Evolutionary conservation across 192 early-diverging fungal genomes (phyloP).

Genomic region (Backusella liffmaniae): DNA sequence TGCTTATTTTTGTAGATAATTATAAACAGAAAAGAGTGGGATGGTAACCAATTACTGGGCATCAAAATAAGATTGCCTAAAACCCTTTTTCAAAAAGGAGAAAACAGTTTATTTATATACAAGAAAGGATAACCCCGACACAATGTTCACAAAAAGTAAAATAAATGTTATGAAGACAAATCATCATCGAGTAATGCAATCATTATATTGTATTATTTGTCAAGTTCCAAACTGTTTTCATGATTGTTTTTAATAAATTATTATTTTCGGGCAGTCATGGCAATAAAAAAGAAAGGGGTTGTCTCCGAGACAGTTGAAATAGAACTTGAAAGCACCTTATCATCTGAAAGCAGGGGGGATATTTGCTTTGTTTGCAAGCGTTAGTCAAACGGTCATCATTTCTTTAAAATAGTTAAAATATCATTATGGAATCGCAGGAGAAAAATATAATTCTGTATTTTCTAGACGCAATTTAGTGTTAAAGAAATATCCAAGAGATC

Average conservation of each 20-base stretch:
- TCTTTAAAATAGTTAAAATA: neutral
- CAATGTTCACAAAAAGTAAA: neutral
- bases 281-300: neutral
- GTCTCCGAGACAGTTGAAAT: neutral
- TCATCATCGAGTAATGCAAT: neutral
- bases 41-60: neutral
- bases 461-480: neutral
- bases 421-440: neutral
- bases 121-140: neutral
- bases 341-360: neutral
- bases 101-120: neutral
- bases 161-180: neutral
- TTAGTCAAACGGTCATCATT: neutral
- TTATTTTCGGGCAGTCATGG: neutral
- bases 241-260: neutral
- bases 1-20: neutral
- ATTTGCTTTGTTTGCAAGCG: neutral
- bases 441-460: neutral
- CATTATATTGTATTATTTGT: neutral
- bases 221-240: neutral
- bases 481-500: neutral
- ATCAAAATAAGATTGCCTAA: neutral
- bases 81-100: neutral
- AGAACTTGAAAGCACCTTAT: neutral
- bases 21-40: neutral